Conservation (phyloP, 2,329 filamentous ascomycete species). For the Ilyonectria robusta region DNA sequence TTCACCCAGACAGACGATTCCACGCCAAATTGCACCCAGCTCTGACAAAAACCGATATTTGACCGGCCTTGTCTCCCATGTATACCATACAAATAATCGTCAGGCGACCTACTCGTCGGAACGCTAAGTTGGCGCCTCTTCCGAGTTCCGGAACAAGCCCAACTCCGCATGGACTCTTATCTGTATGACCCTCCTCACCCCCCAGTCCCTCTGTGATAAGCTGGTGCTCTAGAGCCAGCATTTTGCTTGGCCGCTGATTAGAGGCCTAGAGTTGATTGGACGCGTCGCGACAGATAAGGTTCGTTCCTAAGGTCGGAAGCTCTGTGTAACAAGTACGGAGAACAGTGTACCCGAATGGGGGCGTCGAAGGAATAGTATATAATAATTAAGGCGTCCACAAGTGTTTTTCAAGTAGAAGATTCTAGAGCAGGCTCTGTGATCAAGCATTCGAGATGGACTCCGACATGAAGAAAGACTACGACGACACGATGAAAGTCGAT, state of each 20-base stretch:
- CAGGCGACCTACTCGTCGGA: neutral
- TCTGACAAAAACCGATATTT: neutral
- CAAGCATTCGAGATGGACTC: neutral
- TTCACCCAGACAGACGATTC: neutral
- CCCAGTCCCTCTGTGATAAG: neutral
- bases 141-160: neutral
- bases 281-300: neutral
- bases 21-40: neutral
- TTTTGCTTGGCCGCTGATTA: neutral
- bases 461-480: neutral
- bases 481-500: neutral
- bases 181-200: neutral
- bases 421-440: neutral
- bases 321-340: neutral
- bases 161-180: neutral
- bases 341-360: neutral
- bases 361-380: neutral
- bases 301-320: neutral
- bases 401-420: neutral
- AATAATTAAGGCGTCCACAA: neutral
- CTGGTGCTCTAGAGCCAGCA: neutral
- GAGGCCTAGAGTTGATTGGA: neutral
- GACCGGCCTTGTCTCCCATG: neutral
- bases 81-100: neutral
- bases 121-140: neutral